Base-by-base conservation (phyloP, 2,329 filamentous ascomycete genomes). In the Neocucurbitaria cava region DNA sequence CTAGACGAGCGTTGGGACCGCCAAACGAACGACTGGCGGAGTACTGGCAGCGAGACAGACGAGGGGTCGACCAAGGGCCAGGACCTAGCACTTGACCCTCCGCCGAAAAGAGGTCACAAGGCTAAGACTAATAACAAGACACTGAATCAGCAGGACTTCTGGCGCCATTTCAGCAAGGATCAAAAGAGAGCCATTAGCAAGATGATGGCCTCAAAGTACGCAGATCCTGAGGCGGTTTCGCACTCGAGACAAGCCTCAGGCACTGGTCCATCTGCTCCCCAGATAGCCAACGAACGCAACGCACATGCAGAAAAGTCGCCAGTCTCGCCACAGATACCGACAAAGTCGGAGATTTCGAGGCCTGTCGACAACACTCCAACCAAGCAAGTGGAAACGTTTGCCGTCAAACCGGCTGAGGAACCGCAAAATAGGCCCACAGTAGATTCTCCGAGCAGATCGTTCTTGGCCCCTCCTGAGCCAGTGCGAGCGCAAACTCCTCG, bases 11-110 rank as follows among this genome's bases (percentile, higher is more conserved):
- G 89, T 62, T 83, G 83, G 61, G 83, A 87, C 63, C 85, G 84
- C 28, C 90, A 95, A 72, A 85, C 86, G 62, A 87, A 86, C 57
- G 89, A 92, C 76, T 96, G 92, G 92, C 83, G 92, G 63, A 96
- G 85, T 21, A 85, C 85, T 70, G 85, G 85, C 68, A 84, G 85
- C 71, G 85, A 85, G 68, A 92, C 89, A 73, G 89, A 91, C 30
- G 59, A 70, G 40, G 70, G 56, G 35, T 66, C 64, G 2, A 48
- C 60, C 49, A 53, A 63, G 49, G 53, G 58, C 52, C 46, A 54
- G 44, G 49, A 61, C 39, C 39, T 54, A 13, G 45, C 56, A 23
- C 46, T 68, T 46, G 58, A 64, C 30, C 54, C 71, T 64, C 61
- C 58, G 20, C 63, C 59, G n/a, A 69, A 66, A 39, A 49, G 64